phyloP scores from a whole-genome alignment of 2,329 filamentous ascomycete genomes.

The Talaromyces sp. region DNA sequence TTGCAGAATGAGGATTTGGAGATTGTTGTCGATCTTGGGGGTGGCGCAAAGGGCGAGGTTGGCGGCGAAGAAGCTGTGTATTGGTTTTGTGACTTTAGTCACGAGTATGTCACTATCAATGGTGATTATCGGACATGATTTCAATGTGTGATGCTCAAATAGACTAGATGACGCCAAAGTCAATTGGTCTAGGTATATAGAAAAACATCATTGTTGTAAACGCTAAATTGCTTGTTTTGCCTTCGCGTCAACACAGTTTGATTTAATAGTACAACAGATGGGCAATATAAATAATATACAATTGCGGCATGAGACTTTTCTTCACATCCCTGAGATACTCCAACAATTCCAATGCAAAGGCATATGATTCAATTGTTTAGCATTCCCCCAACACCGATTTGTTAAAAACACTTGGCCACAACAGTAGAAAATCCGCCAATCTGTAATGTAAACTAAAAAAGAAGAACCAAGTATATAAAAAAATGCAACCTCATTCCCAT shows the following conservation, averaged over 20 bases:
- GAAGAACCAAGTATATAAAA: neutral
- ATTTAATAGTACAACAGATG: constrained; percentile 26
- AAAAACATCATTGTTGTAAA: neutral
- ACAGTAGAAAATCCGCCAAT: neutral
- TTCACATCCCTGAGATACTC: neutral
- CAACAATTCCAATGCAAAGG: constrained; percentile 20
- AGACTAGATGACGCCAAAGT: neutral
- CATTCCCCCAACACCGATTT: constrained; percentile 15
- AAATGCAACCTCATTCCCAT: constrained; percentile 2
- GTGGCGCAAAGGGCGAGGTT: constrained; percentile 38
- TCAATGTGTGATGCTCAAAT: neutral
- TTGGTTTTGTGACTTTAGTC: constrained; percentile 64
- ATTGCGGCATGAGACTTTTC: constrained; percentile 12
- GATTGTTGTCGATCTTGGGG: constrained; percentile 54
- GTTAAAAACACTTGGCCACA: neutral
- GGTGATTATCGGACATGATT: constrained; percentile 57
- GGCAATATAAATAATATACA: constrained; percentile 9
- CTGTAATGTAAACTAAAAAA: neutral
- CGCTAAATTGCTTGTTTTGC: neutral
- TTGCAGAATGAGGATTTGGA: constrained; percentile 58
- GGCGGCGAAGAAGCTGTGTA: constrained; percentile 50
- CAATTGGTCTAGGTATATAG: neutral
- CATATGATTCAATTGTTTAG: constrained; percentile 18
- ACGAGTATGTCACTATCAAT: constrained; percentile 66
- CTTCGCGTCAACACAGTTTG: neutral